phyloP scores from a whole-genome alignment of 352 stramenopile species.

The Phytophthora europaea region DNA sequence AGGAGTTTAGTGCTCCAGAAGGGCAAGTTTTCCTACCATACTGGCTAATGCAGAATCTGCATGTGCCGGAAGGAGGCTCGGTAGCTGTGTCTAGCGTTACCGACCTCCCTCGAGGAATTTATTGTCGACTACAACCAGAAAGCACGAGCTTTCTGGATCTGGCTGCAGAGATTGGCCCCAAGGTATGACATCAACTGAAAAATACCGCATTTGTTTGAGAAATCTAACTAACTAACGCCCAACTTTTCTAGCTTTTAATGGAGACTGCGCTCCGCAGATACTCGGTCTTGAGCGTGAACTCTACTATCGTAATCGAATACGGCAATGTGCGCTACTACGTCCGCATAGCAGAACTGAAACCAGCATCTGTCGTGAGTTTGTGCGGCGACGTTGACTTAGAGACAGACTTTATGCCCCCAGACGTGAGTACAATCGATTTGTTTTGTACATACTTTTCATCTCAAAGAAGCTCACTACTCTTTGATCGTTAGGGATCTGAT shows the following conservation, averaged over 20 bases:
- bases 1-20: slow-evolving; percentile 70
- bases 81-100: slow-evolving; percentile 49
- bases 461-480: neutral
- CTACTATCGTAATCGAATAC: slow-evolving; percentile 69
- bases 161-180: slow-evolving; percentile 64
- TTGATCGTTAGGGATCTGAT: slow-evolving; percentile 22
- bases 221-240: neutral
- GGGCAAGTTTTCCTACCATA: slow-evolving; percentile 68
- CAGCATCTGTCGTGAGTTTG: slow-evolving; percentile 53
- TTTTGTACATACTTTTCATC: neutral
- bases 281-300: slow-evolving; percentile 60
- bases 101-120: slow-evolving; percentile 53
- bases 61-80: slow-evolving; percentile 46
- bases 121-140: slow-evolving; percentile 70
- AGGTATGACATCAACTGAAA: slow-evolving; percentile 31
- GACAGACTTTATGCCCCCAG: slow-evolving; percentile 61
- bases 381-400: slow-evolving; percentile 77
- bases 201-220: neutral
- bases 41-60: slow-evolving; percentile 78
- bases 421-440: slow-evolving; percentile 13
- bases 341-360: slow-evolving; percentile 64
- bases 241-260: slow-evolving; percentile 51
- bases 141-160: slow-evolving; percentile 56
- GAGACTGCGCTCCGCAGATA: slow-evolving; percentile 68
- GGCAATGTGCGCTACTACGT: slow-evolving; percentile 54